Evolutionary conservation across 345 rosid species (phyloP), one percentile per base, ranked within the genome.

Genomic region (Syzygium aromaticum): DNA sequence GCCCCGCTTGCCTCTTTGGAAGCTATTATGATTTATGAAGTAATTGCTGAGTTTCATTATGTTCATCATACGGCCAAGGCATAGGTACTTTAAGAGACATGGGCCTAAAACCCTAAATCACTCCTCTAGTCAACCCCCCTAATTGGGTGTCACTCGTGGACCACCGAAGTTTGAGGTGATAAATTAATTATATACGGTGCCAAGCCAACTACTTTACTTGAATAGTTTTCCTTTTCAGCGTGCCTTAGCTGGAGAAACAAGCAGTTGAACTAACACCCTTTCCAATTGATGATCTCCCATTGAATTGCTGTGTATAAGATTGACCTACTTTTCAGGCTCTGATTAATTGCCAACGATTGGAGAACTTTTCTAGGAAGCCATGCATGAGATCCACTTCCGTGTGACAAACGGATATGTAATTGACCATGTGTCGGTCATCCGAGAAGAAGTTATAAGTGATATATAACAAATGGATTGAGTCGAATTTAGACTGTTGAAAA

Each of bases 401-500:
- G 0, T 8, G 80, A 19, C 49, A 16, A 67, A 17, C 40, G 17
- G 78, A 33, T 67, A 33, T 67, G 23, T 17, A 30, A 19, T 17
- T 16, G 38, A n/a, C 30, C 38, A 13, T n/a, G 33, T 61, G 2
- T n/a, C 0, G 1, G 0, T n/a, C 0, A 0, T 61, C 0, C 0
- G 38, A n/a, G 46, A 43, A 43, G 46, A 43, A 43, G 10, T 61
- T 61, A n/a, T n/a, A 61, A 61, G 4, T 61, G 73, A 61, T 14
- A 61, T n/a, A n/a, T 0, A n/a, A 61, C 0, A 61, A 27, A 61
- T 61, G 19, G 4, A 61, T 61, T n/a, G 33, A 61, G 9, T n/a
- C 5, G 0, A 61, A 6, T 61, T 2, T 61, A n/a, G 9, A n/a
- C 0, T 0, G 0, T 14, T 61, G 4, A 61, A 61, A 61, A 1